A percentile compares a stretch with the other conserved stretches of the same genome.
Evolutionary conservation across 2,329 filamentous ascomycete genomes (phyloP).

Genomic region (Penicillium olsonii): DNA sequence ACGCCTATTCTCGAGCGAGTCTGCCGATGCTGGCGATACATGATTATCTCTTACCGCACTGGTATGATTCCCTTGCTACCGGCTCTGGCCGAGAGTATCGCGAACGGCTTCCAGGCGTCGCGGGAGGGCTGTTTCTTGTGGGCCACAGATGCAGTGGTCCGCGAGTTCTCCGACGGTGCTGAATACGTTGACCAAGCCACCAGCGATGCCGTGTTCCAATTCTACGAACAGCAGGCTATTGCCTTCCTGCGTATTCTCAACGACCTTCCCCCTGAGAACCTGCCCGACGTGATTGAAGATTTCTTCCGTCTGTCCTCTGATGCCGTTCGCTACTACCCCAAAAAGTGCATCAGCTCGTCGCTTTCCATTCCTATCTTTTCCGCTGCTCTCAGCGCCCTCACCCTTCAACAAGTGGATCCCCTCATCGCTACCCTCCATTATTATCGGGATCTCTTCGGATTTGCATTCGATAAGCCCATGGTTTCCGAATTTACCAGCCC

Average conservation of each 20-base stretch:
- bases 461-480: conserved; percentile 72
- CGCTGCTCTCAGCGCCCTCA: conserved; percentile 81
- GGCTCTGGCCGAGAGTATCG: conserved; percentile 83
- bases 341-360: conserved; percentile 75
- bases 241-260: conserved; percentile 88
- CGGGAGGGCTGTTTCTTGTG: conserved; percentile 97
- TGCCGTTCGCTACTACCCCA: conserved; percentile 88
- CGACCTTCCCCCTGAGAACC: conserved; percentile 73
- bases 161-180: conserved; percentile 89
- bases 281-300: conserved; percentile 86
- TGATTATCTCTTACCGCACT: conserved; percentile 93
- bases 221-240: conserved; percentile 91
- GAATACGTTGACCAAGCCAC: conserved; percentile 82
- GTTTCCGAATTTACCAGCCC: conserved; percentile 60
- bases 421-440: conserved; percentile 91
- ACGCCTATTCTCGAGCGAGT: conserved; percentile 89
- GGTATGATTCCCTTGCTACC: conserved; percentile 83
- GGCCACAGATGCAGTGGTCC: conserved; percentile 91
- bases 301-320: conserved; percentile 94
- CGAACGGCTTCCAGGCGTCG: conserved; percentile 78
- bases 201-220: conserved; percentile 84
- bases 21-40: conserved; percentile 93
- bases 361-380: conserved; percentile 82
- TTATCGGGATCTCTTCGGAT: conserved; percentile 84
- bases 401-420: conserved; percentile 87